These are phyloP conservation scores for Ramularia collo-cygni DNA, from an alignment of 2,329 filamentous ascomycete genomes.

Conservation along the genomic window DNA sequence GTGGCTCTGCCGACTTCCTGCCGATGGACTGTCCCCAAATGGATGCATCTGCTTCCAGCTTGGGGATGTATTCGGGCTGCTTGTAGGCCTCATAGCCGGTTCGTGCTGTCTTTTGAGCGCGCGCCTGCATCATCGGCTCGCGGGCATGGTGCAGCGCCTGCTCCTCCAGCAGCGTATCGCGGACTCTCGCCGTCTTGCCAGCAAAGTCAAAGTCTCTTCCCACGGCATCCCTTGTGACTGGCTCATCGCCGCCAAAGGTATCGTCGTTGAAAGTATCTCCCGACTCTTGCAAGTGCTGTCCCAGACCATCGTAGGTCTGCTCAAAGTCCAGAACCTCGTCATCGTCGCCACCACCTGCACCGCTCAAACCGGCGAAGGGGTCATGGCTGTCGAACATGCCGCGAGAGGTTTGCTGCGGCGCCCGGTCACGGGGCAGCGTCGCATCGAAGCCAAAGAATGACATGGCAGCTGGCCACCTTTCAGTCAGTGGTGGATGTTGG, in stretches of 20 bases:
- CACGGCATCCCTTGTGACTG: slow-evolving; percentile 48
- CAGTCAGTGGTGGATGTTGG: too few species aligned
- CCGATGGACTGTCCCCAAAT: slow-evolving; percentile 77
- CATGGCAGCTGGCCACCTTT: slow-evolving; percentile 40
- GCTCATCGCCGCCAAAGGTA: slow-evolving; percentile 60
- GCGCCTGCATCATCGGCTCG: slow-evolving; percentile 50
- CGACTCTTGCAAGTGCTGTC: slow-evolving; percentile 81
- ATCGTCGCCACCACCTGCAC: slow-evolving; percentile 42
- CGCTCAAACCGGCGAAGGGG: slow-evolving; percentile 78
- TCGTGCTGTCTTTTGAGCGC: slow-evolving; percentile 54
- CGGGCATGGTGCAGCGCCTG: slow-evolving; percentile 76
- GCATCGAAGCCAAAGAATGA: slow-evolving; percentile 89
- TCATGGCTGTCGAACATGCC: slow-evolving; percentile 74
- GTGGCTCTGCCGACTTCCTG: slow-evolving; percentile 37
- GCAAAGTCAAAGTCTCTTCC: slow-evolving; percentile 98
- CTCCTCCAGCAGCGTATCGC: slow-evolving; percentile 83
- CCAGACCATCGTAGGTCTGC: slow-evolving; percentile 93
- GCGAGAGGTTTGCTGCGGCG: slow-evolving; percentile 47
- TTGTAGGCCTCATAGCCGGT: slow-evolving; percentile 91
- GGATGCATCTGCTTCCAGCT: slow-evolving; percentile 85
- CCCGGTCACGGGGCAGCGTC: slow-evolving; percentile 53
- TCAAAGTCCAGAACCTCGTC: slow-evolving; percentile 78
- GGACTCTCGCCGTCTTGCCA: slow-evolving; percentile 80
- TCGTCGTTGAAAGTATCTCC: slow-evolving; percentile 96
- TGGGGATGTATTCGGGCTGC: slow-evolving; percentile 74